Evolutionary conservation across 2,329 filamentous ascomycete species (phyloP), one percentile per base, ranked within the genome.

Genomic region (Penicillium brasilianum): DNA sequence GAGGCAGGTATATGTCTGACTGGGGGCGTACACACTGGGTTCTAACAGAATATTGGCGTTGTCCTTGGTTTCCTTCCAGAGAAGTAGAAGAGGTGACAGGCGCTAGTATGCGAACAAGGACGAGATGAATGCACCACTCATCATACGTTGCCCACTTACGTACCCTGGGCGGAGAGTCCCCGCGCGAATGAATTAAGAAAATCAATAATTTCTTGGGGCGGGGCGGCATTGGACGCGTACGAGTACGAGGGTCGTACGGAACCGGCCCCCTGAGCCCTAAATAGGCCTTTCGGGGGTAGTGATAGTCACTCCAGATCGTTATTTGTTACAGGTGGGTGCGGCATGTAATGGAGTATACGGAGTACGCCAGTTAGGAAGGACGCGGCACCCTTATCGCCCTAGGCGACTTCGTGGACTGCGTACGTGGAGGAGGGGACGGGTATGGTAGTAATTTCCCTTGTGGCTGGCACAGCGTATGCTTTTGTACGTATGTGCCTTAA

Each of bases 201-300:
- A 41, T 34, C 10, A 34, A 34, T 46, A 20, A 18, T 37, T 64
- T 37, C 18, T 58, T 55, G 58, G 67, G 58, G 66, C 65, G 66
- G 67, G 67, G 63, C 66, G 65, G 61, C 55, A 54, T 32, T 59
- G 51, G 49, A 66, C 55, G 60, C 65, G 61, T 69, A 69, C 66
- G 66, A 69, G 63, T 67, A 63, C 48, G 65, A 67, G 20, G 41
- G 55, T 58, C 30, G 62, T 55, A 64, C 64, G 64, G 57, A 49
- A 59, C 58, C 59, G 25, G 41, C 18, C 18, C 55, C 58, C 44
- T 46, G 51, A 60, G 57, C 53, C 57, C 55, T 64, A 53, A 37
- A 30, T 51, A 20, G 46, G 18, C 5, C 16, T 32, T 8, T 34
- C 14, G 16, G 22, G 28, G 10, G 41, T 43, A 11, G 11, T 22